These are phyloP conservation scores for Colletotrichum trifolii DNA, from an alignment of 2,329 filamentous ascomycete species.

Conservation along the genomic window DNA sequence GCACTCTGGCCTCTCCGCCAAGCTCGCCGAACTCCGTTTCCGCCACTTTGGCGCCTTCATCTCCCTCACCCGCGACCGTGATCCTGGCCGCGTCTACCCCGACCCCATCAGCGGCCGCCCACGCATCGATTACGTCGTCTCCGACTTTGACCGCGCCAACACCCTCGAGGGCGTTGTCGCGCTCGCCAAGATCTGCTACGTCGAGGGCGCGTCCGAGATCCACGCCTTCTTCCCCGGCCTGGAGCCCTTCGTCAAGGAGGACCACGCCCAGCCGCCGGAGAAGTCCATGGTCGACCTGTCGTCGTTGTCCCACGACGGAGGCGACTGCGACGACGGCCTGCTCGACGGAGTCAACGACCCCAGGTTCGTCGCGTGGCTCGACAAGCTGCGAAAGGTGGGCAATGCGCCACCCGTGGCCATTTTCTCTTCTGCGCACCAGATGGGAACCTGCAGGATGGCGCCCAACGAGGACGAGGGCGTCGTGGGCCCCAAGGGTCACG, in stretches of 20 bases:
- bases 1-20: conserved; percentile 76
- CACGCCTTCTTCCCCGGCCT: conserved; percentile 71
- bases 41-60: conserved; percentile 79
- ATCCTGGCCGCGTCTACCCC: conserved; percentile 78
- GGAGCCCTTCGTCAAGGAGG: conserved; percentile 66
- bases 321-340: conserved; percentile 27
- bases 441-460: conserved; percentile 82
- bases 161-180: conserved; percentile 78
- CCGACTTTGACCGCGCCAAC: conserved; percentile 77
- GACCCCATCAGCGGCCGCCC: conserved; percentile 75
- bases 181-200: conserved; percentile 80
- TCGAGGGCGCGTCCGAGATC: conserved; percentile 85
- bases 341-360: conserved; percentile 62
- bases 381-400: conserved; percentile 58
- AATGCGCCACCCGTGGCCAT: conserved; percentile 61
- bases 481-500: conserved; percentile 66
- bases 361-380: conserved; percentile 71
- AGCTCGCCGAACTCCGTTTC: conserved; percentile 75
- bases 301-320: conserved; percentile 9
- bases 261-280: conserved; percentile 36
- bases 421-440: conserved; percentile 83
- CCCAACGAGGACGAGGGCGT: conserved; percentile 62
- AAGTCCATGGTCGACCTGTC: conserved; percentile 25
- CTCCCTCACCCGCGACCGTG: conserved; percentile 78
- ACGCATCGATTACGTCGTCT: conserved; percentile 76